A percentile compares a stretch with the other conserved stretches of the same genome.
Evolutionary conservation across 495 filamentous ascomycete genomes (phyloP).

Genomic region (Hypoxylon fuscum): DNA sequence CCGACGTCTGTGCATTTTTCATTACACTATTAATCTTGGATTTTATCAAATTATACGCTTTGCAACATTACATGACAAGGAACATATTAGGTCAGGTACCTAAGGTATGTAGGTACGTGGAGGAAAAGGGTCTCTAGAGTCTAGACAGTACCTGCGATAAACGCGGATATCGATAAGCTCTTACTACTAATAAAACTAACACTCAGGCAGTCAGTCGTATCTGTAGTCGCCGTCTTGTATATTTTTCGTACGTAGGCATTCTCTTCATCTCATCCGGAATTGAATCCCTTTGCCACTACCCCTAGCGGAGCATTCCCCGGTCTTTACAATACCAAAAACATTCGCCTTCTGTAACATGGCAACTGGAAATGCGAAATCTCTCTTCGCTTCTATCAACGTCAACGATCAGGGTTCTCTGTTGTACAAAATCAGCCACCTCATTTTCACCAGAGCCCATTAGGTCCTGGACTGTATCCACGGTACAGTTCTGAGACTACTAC

Average conservation of each 20-base stretch:
- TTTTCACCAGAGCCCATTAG: constrained; percentile 35
- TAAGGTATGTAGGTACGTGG: too few species aligned
- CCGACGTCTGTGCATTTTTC: constrained; percentile 7
- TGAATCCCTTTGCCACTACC: constrained; percentile 7
- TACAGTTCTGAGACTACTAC: constrained; percentile 33
- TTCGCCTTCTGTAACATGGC: constrained; percentile 32
- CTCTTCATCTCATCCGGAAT: neutral
- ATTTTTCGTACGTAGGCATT: constrained; percentile 14
- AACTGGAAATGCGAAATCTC: constrained; percentile 18
- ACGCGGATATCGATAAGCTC: constrained; percentile 21
- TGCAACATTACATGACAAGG: too few species aligned
- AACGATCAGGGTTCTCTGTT: constrained; percentile 31
- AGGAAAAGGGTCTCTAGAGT: too few species aligned
- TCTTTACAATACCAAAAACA: constrained; percentile 12
- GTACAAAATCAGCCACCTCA: constrained; percentile 37
- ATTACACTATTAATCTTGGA: neutral
- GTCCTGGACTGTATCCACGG: constrained; percentile 18
- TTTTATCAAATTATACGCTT: too few species aligned
- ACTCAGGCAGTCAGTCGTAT: too few species aligned
- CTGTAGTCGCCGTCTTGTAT: too few species aligned
- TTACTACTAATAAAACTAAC: too few species aligned
- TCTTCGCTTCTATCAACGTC: constrained; percentile 17
- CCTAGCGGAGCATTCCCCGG: constrained; percentile 26
- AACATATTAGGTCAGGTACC: too few species aligned
- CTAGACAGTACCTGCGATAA: too few species aligned